These are phyloP conservation scores for Neoboletus brunneissimus DNA, from an alignment of 768 basidiomycete species.

Conservation along the genomic window DNA sequence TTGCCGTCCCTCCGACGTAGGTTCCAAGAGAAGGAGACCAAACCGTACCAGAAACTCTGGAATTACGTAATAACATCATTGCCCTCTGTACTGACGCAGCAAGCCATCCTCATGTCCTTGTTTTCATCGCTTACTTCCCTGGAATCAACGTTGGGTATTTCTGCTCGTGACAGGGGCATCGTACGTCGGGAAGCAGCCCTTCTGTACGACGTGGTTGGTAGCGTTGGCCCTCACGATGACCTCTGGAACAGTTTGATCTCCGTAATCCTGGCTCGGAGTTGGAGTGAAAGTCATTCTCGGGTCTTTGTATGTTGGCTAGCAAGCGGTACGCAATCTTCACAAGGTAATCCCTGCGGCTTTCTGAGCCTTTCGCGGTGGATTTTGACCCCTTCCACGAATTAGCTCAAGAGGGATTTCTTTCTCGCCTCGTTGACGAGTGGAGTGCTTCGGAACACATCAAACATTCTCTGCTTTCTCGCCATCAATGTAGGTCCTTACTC, in stretches of 20 bases:
- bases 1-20: conserved; percentile 48
- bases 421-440: conserved; percentile 63
- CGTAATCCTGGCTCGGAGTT: conserved; percentile 53
- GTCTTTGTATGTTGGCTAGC: conserved; percentile 72
- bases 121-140: conserved; percentile 45
- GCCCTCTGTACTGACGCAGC: conserved; percentile 50
- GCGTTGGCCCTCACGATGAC: conserved; percentile 41
- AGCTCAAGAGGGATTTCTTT: conserved; percentile 48
- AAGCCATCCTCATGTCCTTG: conserved; percentile 58
- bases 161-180: conserved; percentile 36
- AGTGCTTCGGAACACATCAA: conserved; percentile 73
- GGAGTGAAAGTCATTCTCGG: conserved; percentile 57
- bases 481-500: conserved; percentile 60
- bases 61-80: conserved; percentile 42
- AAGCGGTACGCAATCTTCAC: conserved; percentile 37
- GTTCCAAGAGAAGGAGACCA: conserved; percentile 23
- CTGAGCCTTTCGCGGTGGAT: background rate
- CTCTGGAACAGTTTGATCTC: conserved; percentile 48
- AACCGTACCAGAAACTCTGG: conserved; percentile 52
- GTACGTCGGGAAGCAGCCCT: conserved; percentile 56
- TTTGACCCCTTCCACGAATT: conserved; percentile 11
- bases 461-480: conserved; percentile 70
- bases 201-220: conserved; percentile 54
- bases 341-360: conserved; percentile 25
- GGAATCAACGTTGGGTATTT: conserved; percentile 31